Percentiles rank a stretch among this genome's conserved stretches.
Conservation (phyloP, 2,329 filamentous ascomycete genomes). For the Pseudophaeomoniella oleicola region DNA sequence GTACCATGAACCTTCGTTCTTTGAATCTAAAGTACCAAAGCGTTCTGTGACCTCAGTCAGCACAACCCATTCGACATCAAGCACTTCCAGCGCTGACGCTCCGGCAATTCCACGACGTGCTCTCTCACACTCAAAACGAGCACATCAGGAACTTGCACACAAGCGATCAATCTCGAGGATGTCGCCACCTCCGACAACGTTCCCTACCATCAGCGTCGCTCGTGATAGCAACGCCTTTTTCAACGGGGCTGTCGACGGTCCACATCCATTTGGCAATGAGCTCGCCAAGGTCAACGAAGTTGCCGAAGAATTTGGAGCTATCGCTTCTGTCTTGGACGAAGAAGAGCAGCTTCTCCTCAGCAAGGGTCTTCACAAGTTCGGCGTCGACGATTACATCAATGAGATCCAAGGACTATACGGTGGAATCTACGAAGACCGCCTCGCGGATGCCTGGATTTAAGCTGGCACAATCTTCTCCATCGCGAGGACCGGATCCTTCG, state of each 20-base stretch:
- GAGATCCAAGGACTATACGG: slow-evolving; percentile 61
- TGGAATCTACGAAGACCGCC: slow-evolving; percentile 40
- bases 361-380: slow-evolving; percentile 58
- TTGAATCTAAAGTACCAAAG: slow-evolving; percentile 50
- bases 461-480: background rate
- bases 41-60: slow-evolving; percentile 50
- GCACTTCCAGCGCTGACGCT: slow-evolving; percentile 33
- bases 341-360: slow-evolving; percentile 57
- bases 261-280: slow-evolving; percentile 76
- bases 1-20: slow-evolving; percentile 43
- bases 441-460: slow-evolving; percentile 26
- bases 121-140: slow-evolving; percentile 78
- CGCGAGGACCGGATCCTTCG: background rate
- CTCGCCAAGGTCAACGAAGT: slow-evolving; percentile 85
- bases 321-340: slow-evolving; percentile 46
- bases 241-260: slow-evolving; percentile 19
- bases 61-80: slow-evolving; percentile 29
- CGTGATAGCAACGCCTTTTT: slow-evolving; percentile 23
- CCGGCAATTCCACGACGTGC: slow-evolving; percentile 65
- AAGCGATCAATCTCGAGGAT: slow-evolving; percentile 48
- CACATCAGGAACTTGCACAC: slow-evolving; percentile 60
- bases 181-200: slow-evolving; percentile 23
- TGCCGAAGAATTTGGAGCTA: slow-evolving; percentile 67
- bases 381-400: slow-evolving; percentile 66
- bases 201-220: slow-evolving; percentile 18